Evolutionary conservation across 1,139 yeast genomes (phyloP).

Genomic region (Debaryomyces coudertii): DNA sequence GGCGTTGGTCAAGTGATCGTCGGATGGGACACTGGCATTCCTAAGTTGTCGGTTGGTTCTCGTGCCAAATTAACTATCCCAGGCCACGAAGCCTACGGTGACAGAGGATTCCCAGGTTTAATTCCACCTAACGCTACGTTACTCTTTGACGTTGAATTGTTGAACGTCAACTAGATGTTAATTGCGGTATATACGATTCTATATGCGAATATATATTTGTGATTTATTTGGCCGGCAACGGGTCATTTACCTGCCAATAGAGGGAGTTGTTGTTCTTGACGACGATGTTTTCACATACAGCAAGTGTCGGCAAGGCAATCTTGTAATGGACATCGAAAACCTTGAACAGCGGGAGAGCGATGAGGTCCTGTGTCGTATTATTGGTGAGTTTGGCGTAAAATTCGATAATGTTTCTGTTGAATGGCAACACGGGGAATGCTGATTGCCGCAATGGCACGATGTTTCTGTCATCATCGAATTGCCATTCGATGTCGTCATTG

Average conservation of each 20-base stretch:
- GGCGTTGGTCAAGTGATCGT: conserved; percentile 96
- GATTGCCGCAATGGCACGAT: conserved; percentile 30
- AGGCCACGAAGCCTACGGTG: conserved; percentile 91
- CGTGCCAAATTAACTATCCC: conserved; percentile 91
- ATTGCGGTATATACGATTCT: conserved; percentile 1
- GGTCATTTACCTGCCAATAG: conserved; percentile 20
- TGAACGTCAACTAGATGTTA: conserved; percentile 64
- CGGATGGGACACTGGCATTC: conserved; percentile 96
- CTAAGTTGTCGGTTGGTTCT: conserved; percentile 88
- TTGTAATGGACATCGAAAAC: conserved; percentile 70
- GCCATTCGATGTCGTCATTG: conserved; percentile 30
- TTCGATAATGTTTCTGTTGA: conserved; percentile 50
- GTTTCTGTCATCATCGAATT: conserved; percentile 31
- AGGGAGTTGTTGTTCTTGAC: conserved; percentile 21
- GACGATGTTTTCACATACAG: conserved; percentile 40
- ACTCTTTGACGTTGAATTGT: conserved; percentile 88
- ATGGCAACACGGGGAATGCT: conserved; percentile 63
- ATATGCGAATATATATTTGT: conserved; percentile 3
- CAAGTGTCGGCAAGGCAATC: conserved; percentile 59
- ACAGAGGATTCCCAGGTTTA: conserved; percentile 92
- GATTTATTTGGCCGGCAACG: not conserved
- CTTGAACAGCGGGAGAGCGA: conserved; percentile 57
- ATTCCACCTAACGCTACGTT: conserved; percentile 96
- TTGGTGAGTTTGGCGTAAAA: conserved; percentile 33
- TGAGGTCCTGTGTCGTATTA: conserved; percentile 19